phyloP scores from a whole-genome alignment of 164 flowering plant species.

The Houttuynia cordata region DNA sequence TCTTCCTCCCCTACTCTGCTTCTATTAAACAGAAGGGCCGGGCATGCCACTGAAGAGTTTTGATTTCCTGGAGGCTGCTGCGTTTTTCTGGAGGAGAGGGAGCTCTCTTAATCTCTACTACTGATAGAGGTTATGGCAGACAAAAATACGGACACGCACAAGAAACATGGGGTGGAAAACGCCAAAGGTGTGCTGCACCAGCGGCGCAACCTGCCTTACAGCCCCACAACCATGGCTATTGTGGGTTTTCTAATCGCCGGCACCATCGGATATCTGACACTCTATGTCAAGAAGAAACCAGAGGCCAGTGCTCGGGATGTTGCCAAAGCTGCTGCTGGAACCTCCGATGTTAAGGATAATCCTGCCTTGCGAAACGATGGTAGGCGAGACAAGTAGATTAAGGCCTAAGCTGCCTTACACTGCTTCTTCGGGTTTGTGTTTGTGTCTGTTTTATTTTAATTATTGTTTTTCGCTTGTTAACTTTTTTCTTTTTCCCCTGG shows the following conservation, averaged over 20 bases:
- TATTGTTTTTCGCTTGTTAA: background rate
- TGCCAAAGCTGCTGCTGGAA: slow-evolving; percentile 6
- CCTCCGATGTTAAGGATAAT: background rate
- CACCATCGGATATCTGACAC: slow-evolving; percentile 10
- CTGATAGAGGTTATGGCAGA: background rate
- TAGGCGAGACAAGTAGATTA: background rate
- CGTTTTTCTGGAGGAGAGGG: background rate
- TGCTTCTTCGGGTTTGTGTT: background rate
- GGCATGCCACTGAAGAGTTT: background rate
- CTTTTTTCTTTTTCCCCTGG: no score
- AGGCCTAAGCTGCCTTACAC: background rate
- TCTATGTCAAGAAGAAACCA: slow-evolving; percentile 11
- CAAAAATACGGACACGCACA: slow-evolving; percentile 4
- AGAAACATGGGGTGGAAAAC: slow-evolving; percentile 3
- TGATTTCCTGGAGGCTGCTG: background rate
- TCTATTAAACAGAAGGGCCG: background rate
- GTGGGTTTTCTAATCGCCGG: slow-evolving; percentile 4
- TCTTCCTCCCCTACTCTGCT: background rate
- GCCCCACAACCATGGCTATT: slow-evolving; percentile 4
- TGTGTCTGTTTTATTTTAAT: background rate
- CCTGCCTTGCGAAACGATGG: background rate
- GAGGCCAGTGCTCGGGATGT: slow-evolving; percentile 6
- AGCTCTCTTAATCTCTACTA: no score
- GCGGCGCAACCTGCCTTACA: slow-evolving; percentile 8
- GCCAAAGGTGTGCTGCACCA: slow-evolving; percentile 13